Evolutionary conservation across 495 filamentous ascomycete genomes (phyloP).

Genomic region (Penicillium crystallinum): DNA sequence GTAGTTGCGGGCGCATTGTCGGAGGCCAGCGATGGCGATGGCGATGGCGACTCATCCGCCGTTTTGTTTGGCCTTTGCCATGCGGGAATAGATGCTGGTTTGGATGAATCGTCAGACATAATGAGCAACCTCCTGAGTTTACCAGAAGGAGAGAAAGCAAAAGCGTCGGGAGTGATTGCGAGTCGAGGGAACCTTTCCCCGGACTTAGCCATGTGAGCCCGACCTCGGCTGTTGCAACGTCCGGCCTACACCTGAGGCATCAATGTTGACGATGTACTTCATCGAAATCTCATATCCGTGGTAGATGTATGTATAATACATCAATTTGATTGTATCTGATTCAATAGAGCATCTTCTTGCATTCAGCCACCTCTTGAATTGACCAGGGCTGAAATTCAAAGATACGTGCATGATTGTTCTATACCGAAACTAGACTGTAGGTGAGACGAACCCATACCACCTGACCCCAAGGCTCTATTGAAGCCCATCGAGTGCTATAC

Average conservation of each 20-base stretch:
- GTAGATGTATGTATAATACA: not conserved
- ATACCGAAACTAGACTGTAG: not conserved
- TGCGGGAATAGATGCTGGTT: slow-evolving; percentile 38
- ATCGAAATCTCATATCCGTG: not conserved
- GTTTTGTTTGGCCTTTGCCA: slow-evolving; percentile 39
- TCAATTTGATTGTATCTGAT: not conserved
- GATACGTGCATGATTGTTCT: not conserved
- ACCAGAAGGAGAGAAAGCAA: not conserved
- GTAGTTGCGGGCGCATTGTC: slow-evolving; percentile 28
- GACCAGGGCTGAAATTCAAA: not conserved
- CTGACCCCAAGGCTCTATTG: not conserved
- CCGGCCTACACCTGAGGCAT: slow-evolving; percentile 1
- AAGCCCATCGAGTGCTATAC: not conserved
- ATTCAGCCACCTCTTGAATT: not conserved
- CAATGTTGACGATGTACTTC: not conserved
- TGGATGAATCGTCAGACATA: slow-evolving; percentile 38
- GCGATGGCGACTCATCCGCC: slow-evolving; percentile 23
- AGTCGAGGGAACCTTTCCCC: slow-evolving; percentile 16
- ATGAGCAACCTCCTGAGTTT: not conserved
- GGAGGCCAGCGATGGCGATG: slow-evolving; percentile 29
- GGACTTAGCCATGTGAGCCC: slow-evolving; percentile 26
- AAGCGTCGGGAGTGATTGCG: not conserved
- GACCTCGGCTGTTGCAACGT: slow-evolving; percentile 30
- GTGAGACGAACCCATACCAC: not conserved
- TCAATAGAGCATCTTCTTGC: not conserved